Percentiles rank a stretch among this genome's conserved stretches.
Conservation (phyloP, 495 filamentous ascomycete genomes). For the Xylaria bambusicola region DNA sequence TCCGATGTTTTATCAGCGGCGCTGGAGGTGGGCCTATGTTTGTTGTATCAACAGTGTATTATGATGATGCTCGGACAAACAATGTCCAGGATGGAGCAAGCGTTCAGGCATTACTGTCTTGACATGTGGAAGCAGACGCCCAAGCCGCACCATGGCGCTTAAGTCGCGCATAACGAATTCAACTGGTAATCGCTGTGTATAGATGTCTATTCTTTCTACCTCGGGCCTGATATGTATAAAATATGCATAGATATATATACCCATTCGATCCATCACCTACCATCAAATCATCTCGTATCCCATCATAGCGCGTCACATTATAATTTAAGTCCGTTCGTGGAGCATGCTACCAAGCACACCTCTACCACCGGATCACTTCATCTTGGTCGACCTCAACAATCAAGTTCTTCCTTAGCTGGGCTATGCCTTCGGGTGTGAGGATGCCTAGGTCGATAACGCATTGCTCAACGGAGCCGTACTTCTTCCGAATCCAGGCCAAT, state of each 20-base stretch:
- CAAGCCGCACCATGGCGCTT: background rate
- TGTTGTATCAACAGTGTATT: slow-evolving; percentile 28
- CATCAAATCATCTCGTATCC: background rate
- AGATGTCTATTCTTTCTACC: slow-evolving; percentile 17
- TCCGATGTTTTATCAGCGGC: background rate
- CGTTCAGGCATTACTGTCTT: background rate
- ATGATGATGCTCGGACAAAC: slow-evolving; percentile 10
- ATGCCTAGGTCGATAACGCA: slow-evolving; percentile 57
- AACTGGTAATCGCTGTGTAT: slow-evolving; percentile 22
- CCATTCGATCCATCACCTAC: slow-evolving; percentile 14
- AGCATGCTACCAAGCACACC: slow-evolving; percentile 29
- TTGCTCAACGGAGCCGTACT: slow-evolving; percentile 57
- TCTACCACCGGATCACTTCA: slow-evolving; percentile 33
- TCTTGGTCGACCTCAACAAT: slow-evolving; percentile 40
- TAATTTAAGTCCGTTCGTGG: slow-evolving; percentile 12
- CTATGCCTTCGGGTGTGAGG: slow-evolving; percentile 52
- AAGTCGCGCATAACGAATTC: background rate
- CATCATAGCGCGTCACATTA: background rate
- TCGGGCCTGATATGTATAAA: slow-evolving; percentile 15
- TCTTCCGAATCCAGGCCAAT: slow-evolving; percentile 50
- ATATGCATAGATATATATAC: slow-evolving; percentile 26
- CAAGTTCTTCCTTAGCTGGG: slow-evolving; percentile 50
- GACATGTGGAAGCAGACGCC: slow-evolving; percentile 8
- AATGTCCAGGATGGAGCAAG: slow-evolving; percentile 3
- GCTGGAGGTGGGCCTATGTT: background rate